Conservation (phyloP, 2,329 filamentous ascomycete species). For the Didymella keratinophila region DNA sequence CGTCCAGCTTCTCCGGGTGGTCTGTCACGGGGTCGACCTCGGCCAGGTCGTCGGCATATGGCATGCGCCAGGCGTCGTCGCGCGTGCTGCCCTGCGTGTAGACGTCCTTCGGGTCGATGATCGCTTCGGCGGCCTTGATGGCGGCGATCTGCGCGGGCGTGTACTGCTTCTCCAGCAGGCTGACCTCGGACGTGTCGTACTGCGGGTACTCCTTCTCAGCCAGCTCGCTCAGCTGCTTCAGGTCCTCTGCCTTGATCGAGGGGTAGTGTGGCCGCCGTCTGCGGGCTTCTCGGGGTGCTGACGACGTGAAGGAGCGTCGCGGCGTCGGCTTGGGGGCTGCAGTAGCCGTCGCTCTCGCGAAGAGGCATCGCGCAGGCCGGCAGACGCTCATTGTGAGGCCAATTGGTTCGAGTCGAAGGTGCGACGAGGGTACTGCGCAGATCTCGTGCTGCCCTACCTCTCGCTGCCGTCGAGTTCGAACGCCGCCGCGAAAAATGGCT, state of each 20-base stretch:
- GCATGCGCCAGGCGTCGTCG: conserved; percentile 72
- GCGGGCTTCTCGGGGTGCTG: conserved; percentile 47
- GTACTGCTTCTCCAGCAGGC: conserved; percentile 70
- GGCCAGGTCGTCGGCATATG: conserved; percentile 79
- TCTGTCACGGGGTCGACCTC: conserved; percentile 80
- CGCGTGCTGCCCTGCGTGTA: conserved; percentile 75
- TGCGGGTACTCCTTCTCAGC: conserved; percentile 59
- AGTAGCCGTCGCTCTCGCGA: conserved; percentile 41
- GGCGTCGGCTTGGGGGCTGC: conserved; percentile 41
- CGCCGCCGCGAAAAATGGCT: conserved; percentile 28
- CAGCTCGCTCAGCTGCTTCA: conserved; percentile 44
- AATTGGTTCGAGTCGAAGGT: conserved; percentile 7
- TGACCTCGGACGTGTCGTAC: conserved; percentile 64
- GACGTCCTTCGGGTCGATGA: conserved; percentile 78
- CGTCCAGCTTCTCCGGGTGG: conserved; percentile 52
- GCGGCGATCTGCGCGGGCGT: conserved; percentile 82
- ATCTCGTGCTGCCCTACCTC: conserved; percentile 11
- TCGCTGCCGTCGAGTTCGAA: conserved; percentile 2
- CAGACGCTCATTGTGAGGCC: conserved; percentile 51
- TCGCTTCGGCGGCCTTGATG: conserved; percentile 79
- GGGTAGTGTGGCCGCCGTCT: conserved; percentile 52
- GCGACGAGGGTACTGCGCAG: conserved; percentile 7
- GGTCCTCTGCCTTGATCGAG: conserved; percentile 55
- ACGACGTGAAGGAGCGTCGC: conserved; percentile 54
- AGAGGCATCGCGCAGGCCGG: conserved; percentile 53